A percentile compares a stretch with the other conserved stretches of the same genome.
phyloP scores from a whole-genome alignment of 148 eudicot species.

The Simmondsia chinensis region DNA sequence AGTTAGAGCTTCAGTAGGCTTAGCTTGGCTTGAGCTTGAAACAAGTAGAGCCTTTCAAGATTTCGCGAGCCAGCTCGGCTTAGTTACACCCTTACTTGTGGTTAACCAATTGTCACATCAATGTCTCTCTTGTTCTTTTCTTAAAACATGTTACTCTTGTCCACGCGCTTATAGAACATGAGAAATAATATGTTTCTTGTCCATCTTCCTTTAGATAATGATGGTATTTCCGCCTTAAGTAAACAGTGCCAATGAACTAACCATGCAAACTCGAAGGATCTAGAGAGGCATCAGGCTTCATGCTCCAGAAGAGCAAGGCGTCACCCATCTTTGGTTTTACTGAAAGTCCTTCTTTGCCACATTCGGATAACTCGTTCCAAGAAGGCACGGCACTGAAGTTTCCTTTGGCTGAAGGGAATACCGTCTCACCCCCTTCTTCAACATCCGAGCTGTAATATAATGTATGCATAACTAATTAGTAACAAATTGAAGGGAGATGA shows the following conservation, averaged over 20 bases:
- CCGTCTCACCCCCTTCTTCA: constrained; percentile 97
- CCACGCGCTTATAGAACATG: no score
- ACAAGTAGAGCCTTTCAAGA: no score
- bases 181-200: background rate
- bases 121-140: no score
- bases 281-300: constrained; percentile 81
- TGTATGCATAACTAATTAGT: no score
- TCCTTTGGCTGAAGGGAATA: constrained; percentile 80
- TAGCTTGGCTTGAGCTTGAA: no score
- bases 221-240: background rate
- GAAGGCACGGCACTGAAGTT: constrained; percentile 64
- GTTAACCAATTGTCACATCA: no score
- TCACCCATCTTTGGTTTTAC: constrained; percentile 86
- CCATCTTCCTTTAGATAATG: background rate
- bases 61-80: no score
- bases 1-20: no score
- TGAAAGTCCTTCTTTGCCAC: constrained; percentile 84
- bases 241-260: constrained; percentile 20
- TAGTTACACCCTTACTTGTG: no score
- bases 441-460: constrained; percentile 64
- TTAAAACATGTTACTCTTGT: no score
- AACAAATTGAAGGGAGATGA: no score
- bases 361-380: constrained; percentile 87
- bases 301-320: constrained; percentile 96
- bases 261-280: constrained; percentile 94